Evolutionary conservation across 2,329 filamentous ascomycete species (phyloP).

Genomic region (Botrytis medusae): DNA sequence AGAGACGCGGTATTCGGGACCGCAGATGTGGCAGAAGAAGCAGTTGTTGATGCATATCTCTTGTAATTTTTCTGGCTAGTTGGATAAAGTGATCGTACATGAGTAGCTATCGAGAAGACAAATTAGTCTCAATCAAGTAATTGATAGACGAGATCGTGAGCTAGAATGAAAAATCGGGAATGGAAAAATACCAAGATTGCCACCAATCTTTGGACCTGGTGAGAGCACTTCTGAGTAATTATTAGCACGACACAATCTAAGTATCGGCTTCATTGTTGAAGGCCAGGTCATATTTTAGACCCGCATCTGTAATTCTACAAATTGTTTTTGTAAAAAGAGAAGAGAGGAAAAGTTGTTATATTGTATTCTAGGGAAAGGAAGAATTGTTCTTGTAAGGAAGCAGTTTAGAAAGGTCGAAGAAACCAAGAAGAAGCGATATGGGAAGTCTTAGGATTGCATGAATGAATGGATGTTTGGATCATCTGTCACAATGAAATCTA

Average conservation of each 20-base stretch:
- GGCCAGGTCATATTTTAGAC: conserved; percentile 20
- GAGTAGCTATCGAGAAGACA: neutral
- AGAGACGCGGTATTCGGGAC: neutral
- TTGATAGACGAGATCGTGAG: neutral
- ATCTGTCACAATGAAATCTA: conserved; percentile 1
- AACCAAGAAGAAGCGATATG: neutral
- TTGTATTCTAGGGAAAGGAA: neutral
- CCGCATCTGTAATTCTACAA: conserved; percentile 17
- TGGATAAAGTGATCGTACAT: conserved; percentile 7
- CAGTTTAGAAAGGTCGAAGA: neutral
- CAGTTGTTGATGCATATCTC: conserved; percentile 11
- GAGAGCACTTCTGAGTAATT: conserved; percentile 3
- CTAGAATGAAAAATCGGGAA: neutral
- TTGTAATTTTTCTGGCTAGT: conserved; percentile 3
- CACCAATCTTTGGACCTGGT: neutral
- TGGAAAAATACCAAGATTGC: conserved; percentile 14
- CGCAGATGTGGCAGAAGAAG: neutral
- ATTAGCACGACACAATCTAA: conserved; percentile 19
- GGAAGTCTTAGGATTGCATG: neutral
- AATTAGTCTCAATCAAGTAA: conserved; percentile 10
- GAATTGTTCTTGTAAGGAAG: neutral
- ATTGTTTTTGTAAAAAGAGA: neutral
- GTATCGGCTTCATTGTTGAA: conserved; percentile 23
- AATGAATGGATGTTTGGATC: neutral
- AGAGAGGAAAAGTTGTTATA: neutral